Evolutionary conservation across 2,329 filamentous ascomycete genomes (phyloP), one percentile per base, ranked within the genome.

Genomic region (Fusarium udum): DNA sequence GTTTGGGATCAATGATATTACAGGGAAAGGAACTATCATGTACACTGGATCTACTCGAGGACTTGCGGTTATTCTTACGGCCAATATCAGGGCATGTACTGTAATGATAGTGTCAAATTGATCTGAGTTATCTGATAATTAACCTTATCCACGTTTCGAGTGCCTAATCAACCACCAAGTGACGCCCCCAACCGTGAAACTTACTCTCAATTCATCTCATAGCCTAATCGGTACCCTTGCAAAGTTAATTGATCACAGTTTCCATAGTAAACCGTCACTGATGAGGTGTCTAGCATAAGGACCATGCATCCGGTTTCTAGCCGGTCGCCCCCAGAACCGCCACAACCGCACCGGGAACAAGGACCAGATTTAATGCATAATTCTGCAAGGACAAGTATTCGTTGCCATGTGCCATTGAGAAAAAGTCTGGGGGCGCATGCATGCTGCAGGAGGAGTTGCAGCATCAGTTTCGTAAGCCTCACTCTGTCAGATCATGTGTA

Each of bases 401-500:
- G 9, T 28, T 70, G 60, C 48, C 16, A 51, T 56, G 59, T 42
- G 53, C 36, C 32, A 26, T 20, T 39, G 39, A 61, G 59, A 71
- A 42, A 65, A 73, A 63, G 6, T 31, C 34, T 24, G 39, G 69
- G 67, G 62, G 57, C 51, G 37, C 40, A 46, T 60, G 34, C 46
- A 53, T 63, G 59, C 61, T 71, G 65, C 63, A 56, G 55, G 49
- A 64, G 49, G 62, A 59, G 56, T 42, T 42, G 32, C 64, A 67
- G 53, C 34, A 53, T 31, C 56, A 53, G 59, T 57, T 40, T 42
- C 51, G 53, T 42, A 61, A 53, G 42, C 64, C 49, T 67, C 37
- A 28, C 61, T 46, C 15, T 49, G 52, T 71, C 69, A 71, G 71
- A 72, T 72, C 43, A 73, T 73, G 39, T 46, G 42, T 34, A 53